These are phyloP conservation scores for Fraxinus sp. DNA, from an alignment of 305 asterid genomes.

Conservation along the genomic window DNA sequence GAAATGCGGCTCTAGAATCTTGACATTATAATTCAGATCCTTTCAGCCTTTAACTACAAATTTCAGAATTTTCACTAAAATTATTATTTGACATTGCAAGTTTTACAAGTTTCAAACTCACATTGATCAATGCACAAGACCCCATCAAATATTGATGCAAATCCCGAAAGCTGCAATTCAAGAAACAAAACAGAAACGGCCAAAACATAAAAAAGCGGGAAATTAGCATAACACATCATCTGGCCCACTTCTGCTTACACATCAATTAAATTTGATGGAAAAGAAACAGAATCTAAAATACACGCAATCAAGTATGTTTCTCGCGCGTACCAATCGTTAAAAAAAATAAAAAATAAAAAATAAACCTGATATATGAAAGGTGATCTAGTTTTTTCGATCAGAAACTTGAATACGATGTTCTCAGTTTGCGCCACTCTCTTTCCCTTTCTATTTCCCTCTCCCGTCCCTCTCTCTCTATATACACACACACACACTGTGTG, in stretches of 20 bases:
- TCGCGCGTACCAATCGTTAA: not conserved
- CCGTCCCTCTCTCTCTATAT: slow-evolving; percentile 6
- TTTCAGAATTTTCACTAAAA: slow-evolving; percentile 16
- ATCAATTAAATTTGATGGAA: not conserved
- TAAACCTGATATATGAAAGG: slow-evolving; percentile 25
- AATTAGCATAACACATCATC: slow-evolving; percentile 31
- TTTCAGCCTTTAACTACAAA: slow-evolving; percentile 14
- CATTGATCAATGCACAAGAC: slow-evolving; percentile 20
- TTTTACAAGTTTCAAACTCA: slow-evolving; percentile 12
- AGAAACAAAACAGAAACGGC: slow-evolving; percentile 9
- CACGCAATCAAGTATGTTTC: not conserved
- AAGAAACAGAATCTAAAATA: not conserved
- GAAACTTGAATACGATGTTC: slow-evolving; percentile 19
- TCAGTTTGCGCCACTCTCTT: slow-evolving; percentile 23
- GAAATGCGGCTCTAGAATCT: slow-evolving; percentile 21
- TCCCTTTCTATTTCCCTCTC: slow-evolving; percentile 25
- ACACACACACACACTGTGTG: slow-evolving; percentile 19
- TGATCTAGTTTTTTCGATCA: slow-evolving; percentile 23
- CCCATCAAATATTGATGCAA: slow-evolving; percentile 28
- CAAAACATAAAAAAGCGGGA: not conserved
- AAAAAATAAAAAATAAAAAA: not conserved
- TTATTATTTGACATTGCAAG: slow-evolving; percentile 19
- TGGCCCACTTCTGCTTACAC: slow-evolving; percentile 21
- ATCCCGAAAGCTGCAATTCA: slow-evolving; percentile 39
- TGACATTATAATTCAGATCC: slow-evolving; percentile 12